Base-by-base conservation (phyloP, 108 stramenopile species). In the Nannochloropsis gaditana region DNA sequence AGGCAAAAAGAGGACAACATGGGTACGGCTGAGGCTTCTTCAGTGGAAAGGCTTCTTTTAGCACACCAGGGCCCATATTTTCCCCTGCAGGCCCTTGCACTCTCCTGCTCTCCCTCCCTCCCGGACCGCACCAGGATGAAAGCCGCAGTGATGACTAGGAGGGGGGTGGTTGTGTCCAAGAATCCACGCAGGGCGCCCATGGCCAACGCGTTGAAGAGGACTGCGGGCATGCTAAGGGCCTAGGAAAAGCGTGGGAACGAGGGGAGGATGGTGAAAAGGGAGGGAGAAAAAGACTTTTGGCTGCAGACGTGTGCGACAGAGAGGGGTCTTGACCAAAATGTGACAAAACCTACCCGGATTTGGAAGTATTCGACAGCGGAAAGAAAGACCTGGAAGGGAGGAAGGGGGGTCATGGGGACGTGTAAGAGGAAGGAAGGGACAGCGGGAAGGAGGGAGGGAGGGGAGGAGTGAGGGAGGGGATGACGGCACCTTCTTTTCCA, bases 121-220 rank as follows among this genome's bases (percentile, higher is more conserved):
- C 15, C 59, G 15, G 15, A 11, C n/a, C 59, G n/a, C n/a, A 73
- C 59, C 1, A 73, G n/a, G 19, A 73, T n/a, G n/a, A 73, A 73
- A 3, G 59, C 59, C 19, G 2, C 8, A n/a, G 59, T 73, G 4
- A 73, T n/a, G 59, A 73, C 59, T 5, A 73, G n/a, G 59, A 73
- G 59, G n/a, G 59, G 59, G n/a, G 59, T 73, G 59, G 59, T 6
- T 15, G 59, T 73, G 59, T 73, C 59, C 8, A 73, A 73, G 59
- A 15, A 73, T 73, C 59, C 59, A 73, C 59, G 59, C 19, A 73
- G 59, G 15, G 59, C 59, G n/a, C 59, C 59, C n/a, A 73, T n/a
- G 59, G 59, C 59, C 3, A 73, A 6, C 5, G 59, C 59, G 59
- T 73, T 73, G 59, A 73, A n/a, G 8, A 73, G 59, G 59, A 73